phyloP scores from a whole-genome alignment of 345 rosid species.

The Camelina laxa region DNA sequence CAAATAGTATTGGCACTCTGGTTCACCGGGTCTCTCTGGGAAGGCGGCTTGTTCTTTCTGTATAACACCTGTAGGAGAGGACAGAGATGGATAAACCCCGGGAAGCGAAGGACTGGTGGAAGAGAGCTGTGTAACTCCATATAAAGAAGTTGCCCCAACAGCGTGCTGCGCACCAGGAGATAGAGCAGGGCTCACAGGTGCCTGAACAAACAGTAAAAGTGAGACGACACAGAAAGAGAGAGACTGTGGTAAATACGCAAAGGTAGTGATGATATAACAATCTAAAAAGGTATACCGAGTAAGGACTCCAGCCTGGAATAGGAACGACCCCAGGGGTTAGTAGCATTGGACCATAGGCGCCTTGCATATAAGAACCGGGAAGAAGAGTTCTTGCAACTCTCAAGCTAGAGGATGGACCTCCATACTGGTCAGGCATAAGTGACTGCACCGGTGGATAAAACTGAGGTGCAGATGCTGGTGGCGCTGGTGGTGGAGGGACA shows the following conservation, averaged over 20 bases:
- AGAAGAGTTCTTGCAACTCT: slow-evolving; percentile 76
- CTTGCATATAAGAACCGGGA: slow-evolving; percentile 79
- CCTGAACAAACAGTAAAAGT: slow-evolving; percentile 51
- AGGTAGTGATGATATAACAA: neutral
- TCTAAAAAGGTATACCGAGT: slow-evolving; percentile 58
- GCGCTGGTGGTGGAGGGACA: slow-evolving; percentile 41
- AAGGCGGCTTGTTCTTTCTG: slow-evolving; percentile 66
- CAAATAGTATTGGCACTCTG: slow-evolving; percentile 84
- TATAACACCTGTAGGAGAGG: slow-evolving; percentile 55
- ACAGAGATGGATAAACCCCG: slow-evolving; percentile 59
- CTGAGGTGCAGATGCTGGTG: slow-evolving; percentile 61
- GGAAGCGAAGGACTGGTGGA: slow-evolving; percentile 70
- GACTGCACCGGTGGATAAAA: slow-evolving; percentile 84
- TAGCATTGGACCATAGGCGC: slow-evolving; percentile 76
- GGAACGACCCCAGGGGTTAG: slow-evolving; percentile 77
- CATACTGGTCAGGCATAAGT: slow-evolving; percentile 74
- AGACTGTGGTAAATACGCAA: neutral
- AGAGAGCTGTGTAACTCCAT: slow-evolving; percentile 73
- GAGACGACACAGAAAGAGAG: neutral
- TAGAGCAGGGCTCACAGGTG: slow-evolving; percentile 77
- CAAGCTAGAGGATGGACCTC: slow-evolving; percentile 57
- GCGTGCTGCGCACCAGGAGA: slow-evolving; percentile 84
- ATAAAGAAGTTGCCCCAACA: slow-evolving; percentile 70
- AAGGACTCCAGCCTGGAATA: slow-evolving; percentile 80
- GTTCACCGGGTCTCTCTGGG: slow-evolving; percentile 98